A percentile compares a stretch with the other conserved stretches of the same genome.
phyloP scores from a whole-genome alignment of 1,139 yeast species.

The Magnusiomyces tetraspermus region DNA sequence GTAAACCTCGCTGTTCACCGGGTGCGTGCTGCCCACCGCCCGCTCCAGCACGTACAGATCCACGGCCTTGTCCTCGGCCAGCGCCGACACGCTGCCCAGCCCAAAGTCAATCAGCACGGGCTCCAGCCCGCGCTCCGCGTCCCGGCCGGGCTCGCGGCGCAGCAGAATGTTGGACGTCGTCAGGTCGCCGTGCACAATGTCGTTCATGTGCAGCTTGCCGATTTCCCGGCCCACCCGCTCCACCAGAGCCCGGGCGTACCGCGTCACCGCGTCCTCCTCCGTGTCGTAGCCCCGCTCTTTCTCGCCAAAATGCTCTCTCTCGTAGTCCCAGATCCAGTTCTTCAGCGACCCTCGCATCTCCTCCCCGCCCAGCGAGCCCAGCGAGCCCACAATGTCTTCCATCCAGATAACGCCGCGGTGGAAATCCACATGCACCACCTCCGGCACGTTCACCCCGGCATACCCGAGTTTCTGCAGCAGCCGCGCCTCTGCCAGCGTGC shows the following conservation, averaged over 20 bases:
- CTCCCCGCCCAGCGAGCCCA: too few relatives aligned
- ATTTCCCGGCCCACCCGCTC: slow-evolving; percentile 55
- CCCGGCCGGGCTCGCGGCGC: slow-evolving; percentile 22
- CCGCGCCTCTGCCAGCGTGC: slow-evolving; percentile 81
- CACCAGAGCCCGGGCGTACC: slow-evolving; percentile 24
- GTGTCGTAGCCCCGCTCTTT: slow-evolving; percentile 14
- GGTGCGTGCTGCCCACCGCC: slow-evolving; percentile 86
- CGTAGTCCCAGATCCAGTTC: slow-evolving; percentile 33
- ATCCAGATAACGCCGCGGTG: slow-evolving; percentile 79
- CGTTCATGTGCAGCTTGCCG: slow-evolving; percentile 63
- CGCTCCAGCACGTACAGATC: slow-evolving; percentile 90
- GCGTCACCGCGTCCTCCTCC: background rate
- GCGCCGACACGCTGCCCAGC: slow-evolving; percentile 57
- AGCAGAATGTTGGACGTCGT: slow-evolving; percentile 83
- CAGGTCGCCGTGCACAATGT: slow-evolving; percentile 88
- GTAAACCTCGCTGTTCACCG: slow-evolving; percentile 55
- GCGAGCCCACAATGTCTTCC: slow-evolving; percentile 54
- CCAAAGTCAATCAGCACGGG: slow-evolving; percentile 90
- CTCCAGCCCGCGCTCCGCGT: slow-evolving; percentile 12
- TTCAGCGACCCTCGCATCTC: slow-evolving; percentile 28
- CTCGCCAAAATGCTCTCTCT: slow-evolving; percentile 16
- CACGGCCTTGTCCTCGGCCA: slow-evolving; percentile 91
- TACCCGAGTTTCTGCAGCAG: slow-evolving; percentile 52
- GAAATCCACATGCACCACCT: slow-evolving; percentile 63
- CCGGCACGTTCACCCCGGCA: slow-evolving; percentile 57